These are phyloP conservation scores for Acacia melanoxylon DNA, from an alignment of 306 rosid genomes.

Conservation along the genomic window DNA sequence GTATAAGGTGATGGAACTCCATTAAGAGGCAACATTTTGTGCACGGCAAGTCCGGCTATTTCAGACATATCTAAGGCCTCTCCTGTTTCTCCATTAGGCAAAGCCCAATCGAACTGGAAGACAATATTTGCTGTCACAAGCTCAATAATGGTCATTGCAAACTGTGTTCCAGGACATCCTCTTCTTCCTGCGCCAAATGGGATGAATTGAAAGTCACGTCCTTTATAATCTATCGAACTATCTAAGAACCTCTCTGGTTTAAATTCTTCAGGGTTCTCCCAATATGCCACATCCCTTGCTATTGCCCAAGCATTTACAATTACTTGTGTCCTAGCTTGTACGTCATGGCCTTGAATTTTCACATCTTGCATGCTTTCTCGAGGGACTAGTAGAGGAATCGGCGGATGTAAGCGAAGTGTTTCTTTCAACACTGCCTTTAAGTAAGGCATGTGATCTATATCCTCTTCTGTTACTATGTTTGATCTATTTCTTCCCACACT, in stretches of 20 bases:
- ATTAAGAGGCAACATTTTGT: constrained; percentile 40
- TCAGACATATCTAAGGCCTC: constrained; percentile 43
- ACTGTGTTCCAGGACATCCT: constrained; percentile 39
- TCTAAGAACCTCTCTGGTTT: constrained; percentile 45
- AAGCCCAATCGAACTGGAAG: constrained; percentile 39
- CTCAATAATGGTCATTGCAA: constrained; percentile 31
- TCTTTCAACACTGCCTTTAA: constrained; percentile 55
- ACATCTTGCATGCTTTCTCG: constrained; percentile 31
- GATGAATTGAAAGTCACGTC: constrained; percentile 35
- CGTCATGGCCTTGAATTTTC: constrained; percentile 9
- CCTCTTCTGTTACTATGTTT: constrained; percentile 32
- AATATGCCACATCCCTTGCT: constrained; percentile 32
- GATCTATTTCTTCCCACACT: constrained; percentile 5
- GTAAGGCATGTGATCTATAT: constrained; percentile 41
- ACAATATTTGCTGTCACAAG: constrained; percentile 39
- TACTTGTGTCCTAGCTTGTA: constrained; percentile 17
- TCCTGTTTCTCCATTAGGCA: constrained; percentile 26
- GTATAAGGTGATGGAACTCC: constrained; percentile 12
- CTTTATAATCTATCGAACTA: constrained; percentile 33
- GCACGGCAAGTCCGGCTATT: constrained; percentile 23
- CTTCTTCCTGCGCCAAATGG: constrained; percentile 46
- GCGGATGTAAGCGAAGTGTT: constrained; percentile 43
- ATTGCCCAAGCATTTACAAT: constrained; percentile 41
- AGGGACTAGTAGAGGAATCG: constrained; percentile 47
- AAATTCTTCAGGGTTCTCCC: constrained; percentile 42